Percentiles rank a stretch among this genome's conserved stretches.
Evolutionary conservation across 352 stramenopile species (phyloP).

Genomic region (Phytophthora macrochlamydospora): DNA sequence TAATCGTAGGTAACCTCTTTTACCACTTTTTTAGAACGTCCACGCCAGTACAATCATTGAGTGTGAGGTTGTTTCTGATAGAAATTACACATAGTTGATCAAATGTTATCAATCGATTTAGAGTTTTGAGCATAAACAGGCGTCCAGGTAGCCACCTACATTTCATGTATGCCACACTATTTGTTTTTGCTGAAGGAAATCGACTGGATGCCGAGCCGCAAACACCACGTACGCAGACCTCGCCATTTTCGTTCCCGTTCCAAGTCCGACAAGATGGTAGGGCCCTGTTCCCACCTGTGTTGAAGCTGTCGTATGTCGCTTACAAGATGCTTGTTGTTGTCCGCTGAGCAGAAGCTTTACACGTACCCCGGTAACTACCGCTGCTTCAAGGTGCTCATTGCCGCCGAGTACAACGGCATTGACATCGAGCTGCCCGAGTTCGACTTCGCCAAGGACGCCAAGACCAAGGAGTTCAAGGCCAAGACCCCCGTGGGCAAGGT

Average conservation of each 20-base stretch:
- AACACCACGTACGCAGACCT: background rate
- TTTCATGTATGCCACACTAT: background rate
- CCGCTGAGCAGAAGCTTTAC: slow-evolving; percentile 77
- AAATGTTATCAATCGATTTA: too few relatives aligned
- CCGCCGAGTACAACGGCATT: slow-evolving; percentile 93
- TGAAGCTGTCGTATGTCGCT: background rate
- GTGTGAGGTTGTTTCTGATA: too few relatives aligned
- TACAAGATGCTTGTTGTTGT: slow-evolving; percentile 1
- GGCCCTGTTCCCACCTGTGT: background rate
- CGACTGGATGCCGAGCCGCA: background rate
- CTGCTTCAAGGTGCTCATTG: slow-evolving; percentile 95
- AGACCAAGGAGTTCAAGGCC: slow-evolving; percentile 71
- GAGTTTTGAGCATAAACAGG: background rate
- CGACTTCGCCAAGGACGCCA: slow-evolving; percentile 58
- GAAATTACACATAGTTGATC: too few relatives aligned
- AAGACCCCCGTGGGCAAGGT: slow-evolving; percentile 93
- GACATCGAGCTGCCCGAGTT: slow-evolving; percentile 84
- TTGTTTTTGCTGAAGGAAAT: background rate
- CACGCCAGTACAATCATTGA: too few relatives aligned
- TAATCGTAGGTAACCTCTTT: too few relatives aligned
- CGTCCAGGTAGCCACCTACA: background rate
- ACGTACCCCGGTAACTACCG: slow-evolving; percentile 91
- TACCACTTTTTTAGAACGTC: too few relatives aligned
- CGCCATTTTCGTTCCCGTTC: slow-evolving; percentile 19
- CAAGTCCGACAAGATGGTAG: slow-evolving; percentile 33